Evolutionary conservation across 1,139 yeast genomes (phyloP).

Genomic region (Kurtzmaniella quercitrusa): DNA sequence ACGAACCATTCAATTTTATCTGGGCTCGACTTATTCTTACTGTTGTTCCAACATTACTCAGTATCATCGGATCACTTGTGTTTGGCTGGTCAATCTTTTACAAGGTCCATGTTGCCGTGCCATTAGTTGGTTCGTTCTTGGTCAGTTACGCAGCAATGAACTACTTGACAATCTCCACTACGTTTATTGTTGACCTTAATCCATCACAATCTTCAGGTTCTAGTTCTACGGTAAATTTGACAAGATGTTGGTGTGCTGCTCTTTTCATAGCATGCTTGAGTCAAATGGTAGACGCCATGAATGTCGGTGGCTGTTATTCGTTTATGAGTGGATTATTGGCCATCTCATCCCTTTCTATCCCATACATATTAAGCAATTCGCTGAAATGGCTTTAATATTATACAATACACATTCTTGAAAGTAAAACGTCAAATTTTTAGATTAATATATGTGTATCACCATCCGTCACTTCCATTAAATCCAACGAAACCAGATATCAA

Average conservation of each 20-base stretch:
- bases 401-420: not conserved
- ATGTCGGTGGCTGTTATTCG: constrained; percentile 63
- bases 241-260: constrained; percentile 60
- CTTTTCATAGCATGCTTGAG: constrained; percentile 60
- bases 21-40: constrained; percentile 26
- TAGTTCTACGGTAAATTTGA: constrained; percentile 55
- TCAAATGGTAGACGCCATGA: constrained; percentile 48
- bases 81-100: constrained; percentile 71
- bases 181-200: constrained; percentile 57
- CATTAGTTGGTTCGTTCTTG: constrained; percentile 52
- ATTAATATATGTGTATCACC: constrained; percentile 1
- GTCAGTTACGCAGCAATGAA: constrained; percentile 52
- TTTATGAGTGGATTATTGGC: constrained; percentile 36
- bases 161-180: constrained; percentile 47
- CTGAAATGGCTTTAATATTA: not conserved
- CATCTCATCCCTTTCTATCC: not conserved
- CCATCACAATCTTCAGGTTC: constrained; percentile 61
- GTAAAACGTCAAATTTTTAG: not conserved
- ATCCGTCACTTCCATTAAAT: constrained; percentile 69
- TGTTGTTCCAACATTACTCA: constrained; percentile 22
- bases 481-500: constrained; percentile 68
- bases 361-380: not conserved
- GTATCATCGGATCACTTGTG: constrained; percentile 38
- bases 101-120: constrained; percentile 47
- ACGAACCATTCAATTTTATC: constrained; percentile 27